Base-by-base conservation (phyloP, 805 yeast genomes). In the Zygotorulaspora chibaensis region DNA sequence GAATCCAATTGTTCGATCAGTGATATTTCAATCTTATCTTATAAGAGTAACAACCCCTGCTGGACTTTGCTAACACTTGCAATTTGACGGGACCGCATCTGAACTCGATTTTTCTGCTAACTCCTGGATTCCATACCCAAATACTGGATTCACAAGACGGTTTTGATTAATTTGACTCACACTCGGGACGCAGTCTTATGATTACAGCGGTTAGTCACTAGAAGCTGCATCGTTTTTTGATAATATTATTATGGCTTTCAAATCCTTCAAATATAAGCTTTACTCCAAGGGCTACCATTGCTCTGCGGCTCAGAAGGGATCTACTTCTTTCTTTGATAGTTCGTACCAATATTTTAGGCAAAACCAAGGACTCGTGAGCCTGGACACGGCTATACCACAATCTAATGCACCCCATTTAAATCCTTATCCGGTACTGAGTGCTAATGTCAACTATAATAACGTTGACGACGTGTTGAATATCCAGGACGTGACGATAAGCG, bases 261-360 rank as follows among this genome's bases (percentile, higher is more conserved):
- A 65, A 58, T 66, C 69, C 41, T 64, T 70, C 57, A 70, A 68
- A 53, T 61, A 61, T 50, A 69, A 70, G 52, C 57, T 69, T 37
- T 61, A 61, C 27, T 60, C 71, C 20, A 68, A 69, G 55, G 58
- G 70, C 35, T 66, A 64, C 47, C 69, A 63, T 44, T 56, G 36
- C 68, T 59, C 64, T n/a, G 62, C 67, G 35, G 59, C 66, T 36
- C 64, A 64, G 43, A 48, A 66, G 30, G 46, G 67, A 2, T 48
- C 67, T 1, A 57, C 65, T 1, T 56, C 70, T 7, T 70, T 70
- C 49, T 70, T 70, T 41, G 73, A 69, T 44, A 68, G 70, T 23
- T 59, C 73, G n/a, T 69, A 67, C 54, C 70, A 69, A 51, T 58
- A 67, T 53, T 51, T 68, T 48, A 63, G 67, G 43, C 69, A 67